Evolutionary conservation across 164 flowering plant species (phyloP).

Genomic region (Pachysandra terminalis): DNA sequence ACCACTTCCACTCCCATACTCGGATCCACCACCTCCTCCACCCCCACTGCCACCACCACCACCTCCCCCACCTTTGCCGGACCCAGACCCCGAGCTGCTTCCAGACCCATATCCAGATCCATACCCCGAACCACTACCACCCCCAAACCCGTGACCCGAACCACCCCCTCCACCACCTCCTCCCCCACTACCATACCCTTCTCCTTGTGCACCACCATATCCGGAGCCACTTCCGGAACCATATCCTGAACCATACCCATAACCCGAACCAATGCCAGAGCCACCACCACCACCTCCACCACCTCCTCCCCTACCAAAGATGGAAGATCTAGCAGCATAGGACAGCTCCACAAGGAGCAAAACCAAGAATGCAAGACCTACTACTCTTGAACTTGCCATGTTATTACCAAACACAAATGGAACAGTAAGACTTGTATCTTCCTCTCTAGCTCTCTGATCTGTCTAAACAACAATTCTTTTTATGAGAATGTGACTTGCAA

Average conservation of each 20-base stretch:
- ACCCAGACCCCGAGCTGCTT: slow-evolving; percentile 8
- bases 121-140: slow-evolving; percentile 14
- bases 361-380: slow-evolving; percentile 10
- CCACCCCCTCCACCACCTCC: slow-evolving; percentile 15
- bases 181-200: slow-evolving; percentile 16
- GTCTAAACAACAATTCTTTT: too few species aligned
- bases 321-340: slow-evolving; percentile 8
- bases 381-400: slow-evolving; percentile 12
- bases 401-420: not conserved
- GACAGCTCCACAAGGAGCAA: slow-evolving; percentile 16
- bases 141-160: slow-evolving; percentile 15
- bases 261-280: not conserved
- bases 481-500: not conserved
- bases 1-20: slow-evolving; percentile 15
- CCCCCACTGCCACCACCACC: slow-evolving; percentile 19
- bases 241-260: slow-evolving; percentile 15
- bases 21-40: slow-evolving; percentile 9
- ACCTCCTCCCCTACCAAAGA: not conserved
- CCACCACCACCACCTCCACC: slow-evolving; percentile 14
- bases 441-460: too few species aligned
- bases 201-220: slow-evolving; percentile 11
- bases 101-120: slow-evolving; percentile 16
- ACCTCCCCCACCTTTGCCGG: slow-evolving; percentile 15
- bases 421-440: too few species aligned
- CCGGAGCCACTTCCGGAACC: slow-evolving; percentile 22